A percentile compares a stretch with the other conserved stretches of the same genome.
Conservation (phyloP, 192 early-diverging fungal genomes). For the Geranomyces michiganensis region DNA sequence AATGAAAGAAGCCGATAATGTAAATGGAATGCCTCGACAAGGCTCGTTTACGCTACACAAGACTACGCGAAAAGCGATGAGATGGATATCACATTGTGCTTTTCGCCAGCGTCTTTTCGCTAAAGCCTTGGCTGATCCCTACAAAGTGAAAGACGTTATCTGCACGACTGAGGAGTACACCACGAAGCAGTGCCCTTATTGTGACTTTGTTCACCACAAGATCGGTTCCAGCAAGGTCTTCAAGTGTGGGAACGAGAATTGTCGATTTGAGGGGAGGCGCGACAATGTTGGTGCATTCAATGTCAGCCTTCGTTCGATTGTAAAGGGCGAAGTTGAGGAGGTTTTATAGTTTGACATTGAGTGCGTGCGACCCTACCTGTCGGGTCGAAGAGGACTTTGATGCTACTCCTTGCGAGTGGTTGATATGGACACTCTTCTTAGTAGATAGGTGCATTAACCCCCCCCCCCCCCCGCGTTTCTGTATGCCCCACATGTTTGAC, state of each 20-base stretch:
- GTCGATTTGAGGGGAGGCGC: slow-evolving; percentile 9
- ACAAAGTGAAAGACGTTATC: slow-evolving; percentile 15
- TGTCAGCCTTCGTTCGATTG: slow-evolving; percentile 23
- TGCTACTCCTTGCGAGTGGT: slow-evolving; percentile 6
- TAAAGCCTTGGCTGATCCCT: slow-evolving; percentile 20
- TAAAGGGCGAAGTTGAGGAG: slow-evolving; percentile 8
- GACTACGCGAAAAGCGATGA: no score
- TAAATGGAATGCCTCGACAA: no score
- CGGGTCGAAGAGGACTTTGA: slow-evolving; percentile 15
- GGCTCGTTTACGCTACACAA: no score
- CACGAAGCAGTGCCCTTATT: slow-evolving; percentile 24
- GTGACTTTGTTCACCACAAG: slow-evolving; percentile 24
- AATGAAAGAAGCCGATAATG: not conserved
- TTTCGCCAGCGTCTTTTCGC: no score
- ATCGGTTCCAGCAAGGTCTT: slow-evolving; percentile 26
- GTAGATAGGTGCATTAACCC: slow-evolving; percentile 16
- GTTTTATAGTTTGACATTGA: slow-evolving; percentile 1
- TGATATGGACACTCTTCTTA: slow-evolving; percentile 15
- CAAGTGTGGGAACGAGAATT: slow-evolving; percentile 24
- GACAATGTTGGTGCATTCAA: slow-evolving; percentile 26
- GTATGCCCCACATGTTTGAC: no score
- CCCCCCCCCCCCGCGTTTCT: no score
- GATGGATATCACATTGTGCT: no score
- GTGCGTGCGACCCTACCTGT: slow-evolving; percentile 12
- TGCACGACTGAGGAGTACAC: slow-evolving; percentile 33